A percentile compares a stretch with the other conserved stretches of the same genome.
Conservation (phyloP, 176 grass and related monocot genomes). For the barley (Hordeum vulgare) region DNA sequence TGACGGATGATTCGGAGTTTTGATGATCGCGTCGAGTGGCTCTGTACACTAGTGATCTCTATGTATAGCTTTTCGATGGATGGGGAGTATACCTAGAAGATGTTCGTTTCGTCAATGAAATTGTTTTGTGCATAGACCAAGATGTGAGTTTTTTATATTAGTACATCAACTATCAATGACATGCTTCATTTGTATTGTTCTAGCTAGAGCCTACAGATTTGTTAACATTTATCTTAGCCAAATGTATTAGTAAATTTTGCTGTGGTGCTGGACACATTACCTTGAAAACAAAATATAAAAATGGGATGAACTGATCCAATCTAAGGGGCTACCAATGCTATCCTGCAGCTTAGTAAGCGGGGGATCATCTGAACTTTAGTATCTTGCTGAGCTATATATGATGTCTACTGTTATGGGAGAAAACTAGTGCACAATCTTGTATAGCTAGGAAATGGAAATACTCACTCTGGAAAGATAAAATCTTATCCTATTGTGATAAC, state of each 20-base stretch:
- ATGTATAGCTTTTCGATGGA: not conserved
- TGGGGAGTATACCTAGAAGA: not conserved
- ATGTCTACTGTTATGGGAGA: not conserved
- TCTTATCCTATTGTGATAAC: too few relatives aligned
- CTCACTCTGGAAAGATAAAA: too few relatives aligned
- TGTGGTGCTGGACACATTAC: too few relatives aligned
- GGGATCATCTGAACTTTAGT: not conserved
- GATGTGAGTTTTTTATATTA: too few relatives aligned
- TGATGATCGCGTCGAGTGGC: not conserved
- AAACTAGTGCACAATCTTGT: too few relatives aligned
- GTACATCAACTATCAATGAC: too few relatives aligned
- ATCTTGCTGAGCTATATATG: not conserved
- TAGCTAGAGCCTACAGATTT: too few relatives aligned
- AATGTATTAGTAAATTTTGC: too few relatives aligned
- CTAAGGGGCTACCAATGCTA: not conserved
- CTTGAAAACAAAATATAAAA: not conserved
- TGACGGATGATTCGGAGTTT: not conserved
- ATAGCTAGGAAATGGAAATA: too few relatives aligned
- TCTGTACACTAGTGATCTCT: not conserved
- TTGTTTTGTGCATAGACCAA: too few relatives aligned
- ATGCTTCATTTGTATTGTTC: too few relatives aligned
- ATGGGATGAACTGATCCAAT: not conserved
- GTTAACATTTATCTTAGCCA: too few relatives aligned
- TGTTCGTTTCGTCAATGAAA: not conserved
- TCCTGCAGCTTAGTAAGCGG: not conserved